phyloP scores from a whole-genome alignment of 2,329 filamentous ascomycete genomes.

The Gaeumannomyces sp. region DNA sequence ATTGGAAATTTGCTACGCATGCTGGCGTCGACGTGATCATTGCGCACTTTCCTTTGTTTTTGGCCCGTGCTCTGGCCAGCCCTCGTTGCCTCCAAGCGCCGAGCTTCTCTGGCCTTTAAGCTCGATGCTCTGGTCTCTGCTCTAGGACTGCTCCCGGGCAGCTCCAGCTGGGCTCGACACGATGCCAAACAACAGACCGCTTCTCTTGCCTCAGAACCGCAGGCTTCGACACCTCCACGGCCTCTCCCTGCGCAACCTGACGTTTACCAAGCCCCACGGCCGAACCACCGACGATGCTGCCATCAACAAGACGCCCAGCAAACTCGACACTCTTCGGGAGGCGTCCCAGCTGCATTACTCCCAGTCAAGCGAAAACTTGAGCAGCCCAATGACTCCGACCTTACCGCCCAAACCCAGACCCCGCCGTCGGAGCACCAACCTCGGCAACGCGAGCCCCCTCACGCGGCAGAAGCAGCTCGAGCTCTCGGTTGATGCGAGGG shows the following conservation, averaged over 20 bases:
- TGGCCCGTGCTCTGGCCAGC: neutral
- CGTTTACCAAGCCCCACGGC: slow-evolving; percentile 51
- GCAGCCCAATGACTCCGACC: slow-evolving; percentile 26
- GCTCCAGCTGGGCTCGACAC: neutral
- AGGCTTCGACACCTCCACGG: slow-evolving; percentile 82
- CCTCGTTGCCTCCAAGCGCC: neutral
- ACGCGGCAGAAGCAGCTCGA: slow-evolving; percentile 70
- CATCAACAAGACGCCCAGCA: slow-evolving; percentile 63
- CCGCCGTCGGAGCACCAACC: slow-evolving; percentile 42
- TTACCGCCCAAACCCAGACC: slow-evolving; percentile 13
- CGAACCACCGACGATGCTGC: slow-evolving; percentile 72
- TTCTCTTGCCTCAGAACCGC: slow-evolving; percentile 66
- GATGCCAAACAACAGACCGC: slow-evolving; percentile 7
- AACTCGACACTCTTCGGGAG: slow-evolving; percentile 49
- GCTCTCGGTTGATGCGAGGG: slow-evolving; percentile 60
- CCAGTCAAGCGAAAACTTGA: slow-evolving; percentile 43
- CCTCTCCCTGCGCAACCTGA: slow-evolving; percentile 80
- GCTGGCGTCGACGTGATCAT: neutral
- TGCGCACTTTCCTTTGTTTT: neutral
- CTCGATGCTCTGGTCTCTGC: neutral
- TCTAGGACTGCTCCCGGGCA: neutral
- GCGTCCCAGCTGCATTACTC: slow-evolving; percentile 46
- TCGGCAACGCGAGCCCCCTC: slow-evolving; percentile 39
- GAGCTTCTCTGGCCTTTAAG: neutral
- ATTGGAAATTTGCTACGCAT: neutral